phyloP scores from a whole-genome alignment of 2,329 filamentous ascomycete species.

The Cercospora citrullina region DNA sequence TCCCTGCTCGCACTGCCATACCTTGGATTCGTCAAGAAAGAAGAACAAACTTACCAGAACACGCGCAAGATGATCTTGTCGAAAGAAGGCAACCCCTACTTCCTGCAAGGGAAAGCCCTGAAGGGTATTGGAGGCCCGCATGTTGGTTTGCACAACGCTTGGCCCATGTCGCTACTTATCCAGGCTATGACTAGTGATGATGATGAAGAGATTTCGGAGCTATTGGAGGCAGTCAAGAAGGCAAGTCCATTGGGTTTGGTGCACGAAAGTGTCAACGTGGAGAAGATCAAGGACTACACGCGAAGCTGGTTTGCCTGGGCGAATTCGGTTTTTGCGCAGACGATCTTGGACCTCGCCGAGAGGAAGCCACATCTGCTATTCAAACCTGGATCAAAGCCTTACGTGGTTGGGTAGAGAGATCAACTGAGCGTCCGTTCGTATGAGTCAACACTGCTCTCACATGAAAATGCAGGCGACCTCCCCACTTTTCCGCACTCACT shows the following conservation, averaged over 20 bases:
- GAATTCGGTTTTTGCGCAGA: conserved; percentile 92
- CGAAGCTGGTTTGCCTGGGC: conserved; percentile 97
- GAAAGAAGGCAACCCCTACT: conserved; percentile 83
- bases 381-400: conserved; percentile 61
- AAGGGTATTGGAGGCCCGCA: conserved; percentile 83
- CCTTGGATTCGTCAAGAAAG: conserved; percentile 68
- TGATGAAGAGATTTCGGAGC: conserved; percentile 76
- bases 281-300: conserved; percentile 69
- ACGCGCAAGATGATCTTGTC: conserved; percentile 80
- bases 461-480: neutral
- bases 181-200: conserved; percentile 86
- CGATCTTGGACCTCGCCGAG: conserved; percentile 83
- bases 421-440: neutral
- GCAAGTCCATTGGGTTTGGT: conserved; percentile 77
- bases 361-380: conserved; percentile 88
- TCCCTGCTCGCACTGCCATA: conserved; percentile 76
- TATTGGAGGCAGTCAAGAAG: conserved; percentile 71
- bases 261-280: conserved; percentile 90
- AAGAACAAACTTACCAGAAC: conserved; percentile 77
- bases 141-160: conserved; percentile 84
- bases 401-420: conserved; percentile 41
- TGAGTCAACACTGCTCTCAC: neutral
- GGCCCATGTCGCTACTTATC: conserved; percentile 93
- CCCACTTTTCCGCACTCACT: neutral
- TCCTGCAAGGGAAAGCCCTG: conserved; percentile 72